These are phyloP conservation scores for Madurella fahalii DNA, from an alignment of 2,329 filamentous ascomycete species.

Conservation along the genomic window DNA sequence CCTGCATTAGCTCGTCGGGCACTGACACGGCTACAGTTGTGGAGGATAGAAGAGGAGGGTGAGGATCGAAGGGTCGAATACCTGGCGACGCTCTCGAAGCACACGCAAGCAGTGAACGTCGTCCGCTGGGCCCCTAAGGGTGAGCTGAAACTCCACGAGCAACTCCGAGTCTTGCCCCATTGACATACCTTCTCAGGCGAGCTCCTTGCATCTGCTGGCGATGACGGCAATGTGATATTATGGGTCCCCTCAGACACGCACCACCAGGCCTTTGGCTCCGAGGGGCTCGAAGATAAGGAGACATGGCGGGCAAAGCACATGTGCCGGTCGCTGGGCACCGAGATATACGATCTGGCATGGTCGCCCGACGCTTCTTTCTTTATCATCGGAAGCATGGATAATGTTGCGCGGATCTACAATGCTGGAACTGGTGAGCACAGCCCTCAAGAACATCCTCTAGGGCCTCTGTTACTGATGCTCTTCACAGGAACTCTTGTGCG, in stretches of 20 bases:
- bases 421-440: constrained; percentile 67
- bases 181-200: constrained; percentile 58
- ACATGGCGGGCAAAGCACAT: constrained; percentile 96
- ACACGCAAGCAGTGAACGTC: constrained; percentile 96
- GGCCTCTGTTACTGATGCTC: constrained; percentile 16
- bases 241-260: constrained; percentile 87
- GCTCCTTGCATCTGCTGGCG: constrained; percentile 87
- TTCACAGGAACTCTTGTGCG: constrained; percentile 61
- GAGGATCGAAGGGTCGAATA: constrained; percentile 89
- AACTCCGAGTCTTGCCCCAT: background rate
- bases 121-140: constrained; percentile 94
- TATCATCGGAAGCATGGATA: constrained; percentile 99
- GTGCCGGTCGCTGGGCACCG: constrained; percentile 89
- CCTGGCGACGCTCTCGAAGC: constrained; percentile 84
- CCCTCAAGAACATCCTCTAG: background rate
- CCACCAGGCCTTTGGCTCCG: constrained; percentile 68
- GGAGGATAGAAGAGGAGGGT: constrained; percentile 81
- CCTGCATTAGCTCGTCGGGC: background rate
- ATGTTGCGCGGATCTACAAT: constrained; percentile 95
- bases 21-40: constrained; percentile 55
- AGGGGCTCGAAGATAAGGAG: constrained; percentile 88
- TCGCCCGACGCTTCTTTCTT: constrained; percentile 95
- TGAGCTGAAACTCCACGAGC: constrained; percentile 37
- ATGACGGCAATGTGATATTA: constrained; percentile 93
- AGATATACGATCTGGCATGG: constrained; percentile 98